These are phyloP conservation scores for Exidia glandulosa DNA, from an alignment of 768 basidiomycete genomes.

Conservation along the genomic window DNA sequence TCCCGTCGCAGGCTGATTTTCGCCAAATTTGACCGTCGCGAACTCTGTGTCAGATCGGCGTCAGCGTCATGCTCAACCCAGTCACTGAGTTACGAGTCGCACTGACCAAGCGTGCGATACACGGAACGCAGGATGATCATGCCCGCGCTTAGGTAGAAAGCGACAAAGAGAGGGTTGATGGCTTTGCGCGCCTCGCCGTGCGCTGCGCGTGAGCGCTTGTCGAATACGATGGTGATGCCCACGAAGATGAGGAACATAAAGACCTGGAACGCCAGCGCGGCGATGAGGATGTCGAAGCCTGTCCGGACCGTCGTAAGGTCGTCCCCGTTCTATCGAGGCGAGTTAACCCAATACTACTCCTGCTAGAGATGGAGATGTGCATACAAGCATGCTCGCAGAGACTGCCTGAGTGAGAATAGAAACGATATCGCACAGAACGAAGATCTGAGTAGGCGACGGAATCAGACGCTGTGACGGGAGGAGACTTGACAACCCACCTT, in stretches of 20 bases:
- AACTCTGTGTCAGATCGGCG: neutral
- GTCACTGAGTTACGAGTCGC: neutral
- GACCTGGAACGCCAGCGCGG: neutral
- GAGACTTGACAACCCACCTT: neutral
- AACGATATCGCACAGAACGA: neutral
- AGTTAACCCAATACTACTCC: neutral
- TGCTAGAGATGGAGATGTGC: neutral
- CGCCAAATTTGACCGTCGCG: neutral
- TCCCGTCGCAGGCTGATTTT: neutral
- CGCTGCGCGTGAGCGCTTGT: neutral
- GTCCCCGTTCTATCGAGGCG: neutral
- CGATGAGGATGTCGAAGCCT: slow-evolving; percentile 1
- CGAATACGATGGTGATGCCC: neutral
- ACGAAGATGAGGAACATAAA: neutral
- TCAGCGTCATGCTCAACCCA: neutral
- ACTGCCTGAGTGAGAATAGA: neutral
- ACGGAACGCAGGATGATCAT: slow-evolving; percentile 3
- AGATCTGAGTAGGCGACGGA: neutral
- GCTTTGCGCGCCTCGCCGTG: neutral
- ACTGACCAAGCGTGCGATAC: neutral
- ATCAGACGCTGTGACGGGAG: neutral
- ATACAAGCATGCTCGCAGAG: neutral
- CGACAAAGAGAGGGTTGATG: neutral
- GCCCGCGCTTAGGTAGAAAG: neutral
- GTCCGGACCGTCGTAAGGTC: neutral